Percentiles rank a stretch among this genome's conserved stretches.
Conservation (phyloP, 2,329 filamentous ascomycete genomes). For the Fusarium graminum region DNA sequence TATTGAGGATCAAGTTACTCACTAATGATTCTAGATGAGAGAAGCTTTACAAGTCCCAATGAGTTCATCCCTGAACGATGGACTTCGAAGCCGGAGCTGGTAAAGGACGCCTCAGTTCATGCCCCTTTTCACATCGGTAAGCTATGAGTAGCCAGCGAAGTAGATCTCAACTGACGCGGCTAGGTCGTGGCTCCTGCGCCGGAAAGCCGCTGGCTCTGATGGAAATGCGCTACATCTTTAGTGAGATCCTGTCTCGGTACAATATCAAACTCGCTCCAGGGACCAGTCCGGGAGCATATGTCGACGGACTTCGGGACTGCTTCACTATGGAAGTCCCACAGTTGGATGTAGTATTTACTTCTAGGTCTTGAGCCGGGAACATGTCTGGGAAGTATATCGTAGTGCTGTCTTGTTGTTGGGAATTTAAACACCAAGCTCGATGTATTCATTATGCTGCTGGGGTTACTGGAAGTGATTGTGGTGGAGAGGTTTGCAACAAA, state of each 20-base stretch:
- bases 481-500: too few species aligned
- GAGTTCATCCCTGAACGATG: constrained; percentile 39
- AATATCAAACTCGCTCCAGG: constrained; percentile 11
- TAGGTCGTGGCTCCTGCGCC: constrained; percentile 32
- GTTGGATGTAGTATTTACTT: constrained; percentile 12
- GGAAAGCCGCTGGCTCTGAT: constrained; percentile 40
- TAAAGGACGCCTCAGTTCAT: constrained; percentile 18
- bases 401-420: not conserved
- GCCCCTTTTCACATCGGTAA: constrained; percentile 31
- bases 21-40: constrained; percentile 6
- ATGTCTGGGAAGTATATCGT: not conserved
- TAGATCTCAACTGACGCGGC: not conserved
- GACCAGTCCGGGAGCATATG: not conserved
- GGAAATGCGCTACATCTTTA: constrained; percentile 35
- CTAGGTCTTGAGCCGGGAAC: not conserved
- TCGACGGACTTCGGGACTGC: constrained; percentile 22
- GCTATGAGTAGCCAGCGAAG: not conserved
- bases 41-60: constrained; percentile 21
- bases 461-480: too few species aligned
- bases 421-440: too few species aligned
- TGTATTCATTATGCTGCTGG: too few species aligned
- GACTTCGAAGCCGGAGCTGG: constrained; percentile 27
- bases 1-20: accelerated
- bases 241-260: constrained; percentile 25
- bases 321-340: constrained; percentile 26